Base-by-base conservation (phyloP, 2,329 filamentous ascomycete species). In the Hymenoscyphus fructigenus region DNA sequence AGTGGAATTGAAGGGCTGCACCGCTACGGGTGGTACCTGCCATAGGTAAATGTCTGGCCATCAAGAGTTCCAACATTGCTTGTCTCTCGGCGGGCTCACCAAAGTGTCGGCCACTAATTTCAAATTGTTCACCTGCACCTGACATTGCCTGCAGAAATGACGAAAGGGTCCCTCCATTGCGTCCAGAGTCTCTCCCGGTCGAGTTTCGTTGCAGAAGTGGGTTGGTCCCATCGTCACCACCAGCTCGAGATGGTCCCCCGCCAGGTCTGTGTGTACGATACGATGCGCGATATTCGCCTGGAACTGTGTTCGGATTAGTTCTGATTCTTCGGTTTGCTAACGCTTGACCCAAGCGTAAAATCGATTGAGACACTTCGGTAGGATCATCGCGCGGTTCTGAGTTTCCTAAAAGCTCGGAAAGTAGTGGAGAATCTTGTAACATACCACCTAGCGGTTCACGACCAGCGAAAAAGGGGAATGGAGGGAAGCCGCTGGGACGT, bases 201-300 rank as follows among this genome's bases (percentile, higher is more conserved):
- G 75, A 77, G 57, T 78, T 77, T 63, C 91, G 89, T 69, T 93
- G 90, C 62, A 98, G 85, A 14, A 98, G 82, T 55, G 94, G 94
- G 74, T 98, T 97, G 26, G 88, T 83, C 3, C 92, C 93, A 75
- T 97, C 93, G 69, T 97, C 92, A 32, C 82, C 82, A 64, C 85
- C 83, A 61, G 85, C 79, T 29, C 28, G 60, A 36, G 84, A 80
- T 23, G 79, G 66, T 47, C 70, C 66, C 38, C 81, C 82, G 57
- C 82, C 82, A 61, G 83, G 77, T 64, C 86, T 82, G 71, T 87
- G 84, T 7, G 80, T 78, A 66, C 82, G 78, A 69, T 85, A 81
- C 78, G 80, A 76, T 28, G 78, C 73, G 61, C 78, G 75, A 56
- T 70, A 73, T 60, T 74, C 73, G n/a, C 47, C 47, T 15, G 72